phyloP scores from a whole-genome alignment of 371 early-diverging fungal species.

The Vittaforma corneae region DNA sequence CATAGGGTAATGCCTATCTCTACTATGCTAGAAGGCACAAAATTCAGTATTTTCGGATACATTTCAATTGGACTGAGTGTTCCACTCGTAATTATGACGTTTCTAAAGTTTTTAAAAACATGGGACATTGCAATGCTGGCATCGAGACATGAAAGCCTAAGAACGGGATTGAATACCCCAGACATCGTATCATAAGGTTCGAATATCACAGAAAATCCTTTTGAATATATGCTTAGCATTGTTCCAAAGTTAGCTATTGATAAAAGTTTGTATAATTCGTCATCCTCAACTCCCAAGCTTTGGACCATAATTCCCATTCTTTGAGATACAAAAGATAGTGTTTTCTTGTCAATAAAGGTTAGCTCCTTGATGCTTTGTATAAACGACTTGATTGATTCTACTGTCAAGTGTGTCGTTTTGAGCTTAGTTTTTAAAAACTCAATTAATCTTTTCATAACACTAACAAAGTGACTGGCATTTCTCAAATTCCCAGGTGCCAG shows the following conservation, averaged over 20 bases:
- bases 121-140: slow-evolving; percentile 88
- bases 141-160: slow-evolving; percentile 71
- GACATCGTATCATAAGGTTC: slow-evolving; percentile 90
- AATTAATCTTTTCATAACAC: slow-evolving; percentile 80
- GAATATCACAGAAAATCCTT: slow-evolving; percentile 84
- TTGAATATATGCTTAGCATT: slow-evolving; percentile 79
- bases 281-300: slow-evolving; percentile 77
- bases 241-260: slow-evolving; percentile 85
- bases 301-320: slow-evolving; percentile 74
- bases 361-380: slow-evolving; percentile 74
- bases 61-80: slow-evolving; percentile 93
- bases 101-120: slow-evolving; percentile 80
- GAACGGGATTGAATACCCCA: slow-evolving; percentile 69
- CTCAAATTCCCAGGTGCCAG: slow-evolving; percentile 74
- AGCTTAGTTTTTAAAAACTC: slow-evolving; percentile 95
- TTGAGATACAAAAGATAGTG: slow-evolving; percentile 62
- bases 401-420: slow-evolving; percentile 86
- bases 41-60: slow-evolving; percentile 89
- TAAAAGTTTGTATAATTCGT: slow-evolving; percentile 70
- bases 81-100: slow-evolving; percentile 95
- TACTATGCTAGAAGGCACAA: slow-evolving; percentile 67
- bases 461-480: slow-evolving; percentile 87
- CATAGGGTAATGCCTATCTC: slow-evolving; percentile 80
- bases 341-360: slow-evolving; percentile 49
- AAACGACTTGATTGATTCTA: slow-evolving; percentile 82